Conservation (phyloP, 2,329 filamentous ascomycete species). For the Penicillium sp. region DNA sequence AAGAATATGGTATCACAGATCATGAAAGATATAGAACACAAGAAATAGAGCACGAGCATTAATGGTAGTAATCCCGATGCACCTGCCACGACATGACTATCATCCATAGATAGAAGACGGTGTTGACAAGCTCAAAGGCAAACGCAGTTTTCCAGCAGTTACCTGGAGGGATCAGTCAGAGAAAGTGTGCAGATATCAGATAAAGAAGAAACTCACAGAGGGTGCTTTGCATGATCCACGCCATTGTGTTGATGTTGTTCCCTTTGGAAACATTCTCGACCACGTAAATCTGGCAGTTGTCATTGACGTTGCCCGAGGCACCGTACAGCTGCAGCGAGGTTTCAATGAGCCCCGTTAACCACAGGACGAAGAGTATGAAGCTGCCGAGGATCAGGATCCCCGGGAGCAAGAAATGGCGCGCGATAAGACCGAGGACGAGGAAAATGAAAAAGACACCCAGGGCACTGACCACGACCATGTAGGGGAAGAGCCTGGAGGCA, state of each 20-base stretch:
- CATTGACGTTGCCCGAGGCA: conserved; percentile 54
- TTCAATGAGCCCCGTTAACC: conserved; percentile 61
- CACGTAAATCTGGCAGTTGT: conserved; percentile 59
- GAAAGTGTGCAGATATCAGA: no score
- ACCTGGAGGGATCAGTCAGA: conserved; percentile 36
- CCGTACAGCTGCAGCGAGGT: conserved; percentile 63
- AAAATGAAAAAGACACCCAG: conserved; percentile 60
- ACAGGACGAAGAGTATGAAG: conserved; percentile 62
- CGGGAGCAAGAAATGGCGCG: conserved; percentile 57
- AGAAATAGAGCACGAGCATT: conserved; percentile 2
- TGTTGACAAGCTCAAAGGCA: conserved; percentile 62
- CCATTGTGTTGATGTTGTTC: conserved; percentile 55
- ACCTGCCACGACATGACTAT: conserved; percentile 62
- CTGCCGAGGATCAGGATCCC: conserved; percentile 59
- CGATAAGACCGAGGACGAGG: conserved; percentile 56
- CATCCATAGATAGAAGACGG: conserved; percentile 66
- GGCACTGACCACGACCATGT: conserved; percentile 57
- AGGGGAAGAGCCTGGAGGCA: conserved; percentile 60
- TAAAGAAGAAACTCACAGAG: conserved; percentile 51
- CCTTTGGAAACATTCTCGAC: conserved; percentile 47
- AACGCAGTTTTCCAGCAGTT: conserved; percentile 64
- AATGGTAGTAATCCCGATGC: conserved; percentile 34
- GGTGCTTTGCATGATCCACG: conserved; percentile 61
- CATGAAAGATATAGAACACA: conserved; percentile 6
- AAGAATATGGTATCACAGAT: conserved; percentile 8